Percentiles rank a stretch among this genome's conserved stretches.
These are phyloP conservation scores for Penicillium cinerascens DNA, from an alignment of 495 filamentous ascomycete species.

Conservation along the genomic window DNA sequence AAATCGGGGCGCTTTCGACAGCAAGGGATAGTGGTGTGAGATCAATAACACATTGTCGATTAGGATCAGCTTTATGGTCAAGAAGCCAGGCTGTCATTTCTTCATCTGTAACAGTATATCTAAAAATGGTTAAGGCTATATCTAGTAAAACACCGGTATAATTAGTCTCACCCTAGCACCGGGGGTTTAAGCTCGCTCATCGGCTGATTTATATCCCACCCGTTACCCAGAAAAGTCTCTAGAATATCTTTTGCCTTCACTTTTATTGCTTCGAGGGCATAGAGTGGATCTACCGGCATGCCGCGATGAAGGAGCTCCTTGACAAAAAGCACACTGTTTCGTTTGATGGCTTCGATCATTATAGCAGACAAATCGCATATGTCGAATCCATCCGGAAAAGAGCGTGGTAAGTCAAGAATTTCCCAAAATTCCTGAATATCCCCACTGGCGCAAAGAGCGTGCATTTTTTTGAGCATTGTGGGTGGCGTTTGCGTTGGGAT, in stretches of 20 bases:
- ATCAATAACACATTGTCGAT: slow-evolving; percentile 18
- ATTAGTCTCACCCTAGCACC: slow-evolving; percentile 15
- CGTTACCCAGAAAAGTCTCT: slow-evolving; percentile 3
- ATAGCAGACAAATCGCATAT: too few species aligned
- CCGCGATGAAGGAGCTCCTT: too few species aligned
- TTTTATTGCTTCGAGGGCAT: slow-evolving; percentile 7
- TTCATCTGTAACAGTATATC: slow-evolving; percentile 14
- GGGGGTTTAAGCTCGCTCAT: slow-evolving; percentile 14
- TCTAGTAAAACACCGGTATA: too few species aligned
- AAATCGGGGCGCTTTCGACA: slow-evolving; percentile 14
- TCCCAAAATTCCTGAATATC: too few species aligned
- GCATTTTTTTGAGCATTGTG: too few species aligned
- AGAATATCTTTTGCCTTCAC: slow-evolving; percentile 10
- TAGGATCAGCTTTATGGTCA: slow-evolving; percentile 20
- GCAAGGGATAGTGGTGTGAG: slow-evolving; percentile 20
- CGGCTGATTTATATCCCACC: slow-evolving; percentile 20
- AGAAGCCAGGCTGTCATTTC: slow-evolving; percentile 24
- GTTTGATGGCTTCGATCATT: too few species aligned
- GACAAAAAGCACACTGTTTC: too few species aligned
- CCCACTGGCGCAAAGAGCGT: too few species aligned
- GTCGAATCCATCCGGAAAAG: too few species aligned
- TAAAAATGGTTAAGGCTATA: slow-evolving; percentile 12
- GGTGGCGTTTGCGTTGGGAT: too few species aligned
- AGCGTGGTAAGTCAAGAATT: too few species aligned
- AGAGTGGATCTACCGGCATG: not conserved